phyloP scores from a whole-genome alignment of 139 green algal species.

The Eudorina sp. region DNA sequence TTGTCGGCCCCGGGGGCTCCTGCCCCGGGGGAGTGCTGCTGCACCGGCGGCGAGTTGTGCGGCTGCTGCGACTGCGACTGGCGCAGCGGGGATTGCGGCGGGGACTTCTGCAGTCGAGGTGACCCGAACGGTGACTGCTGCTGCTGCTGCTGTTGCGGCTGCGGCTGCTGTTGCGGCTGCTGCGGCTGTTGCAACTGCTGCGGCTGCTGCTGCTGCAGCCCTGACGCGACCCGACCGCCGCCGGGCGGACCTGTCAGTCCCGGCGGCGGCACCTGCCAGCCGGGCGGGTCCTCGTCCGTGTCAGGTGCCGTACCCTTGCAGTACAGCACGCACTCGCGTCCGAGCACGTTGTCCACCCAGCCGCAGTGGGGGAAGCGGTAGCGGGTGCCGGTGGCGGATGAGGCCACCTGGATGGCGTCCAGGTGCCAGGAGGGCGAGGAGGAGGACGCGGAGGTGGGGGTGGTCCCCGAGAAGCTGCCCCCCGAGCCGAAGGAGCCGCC shows the following conservation, averaged over 20 bases:
- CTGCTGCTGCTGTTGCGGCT: neutral
- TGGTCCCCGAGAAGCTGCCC: too few species aligned
- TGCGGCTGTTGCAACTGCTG: neutral
- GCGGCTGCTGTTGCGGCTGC: neutral
- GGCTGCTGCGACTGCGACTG: neutral
- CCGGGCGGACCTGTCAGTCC: too few species aligned
- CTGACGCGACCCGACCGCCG: neutral
- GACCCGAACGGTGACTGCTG: neutral
- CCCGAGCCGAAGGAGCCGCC: too few species aligned
- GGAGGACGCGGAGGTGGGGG: neutral
- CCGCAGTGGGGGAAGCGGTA: conserved; percentile 27
- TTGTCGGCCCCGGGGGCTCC: neutral
- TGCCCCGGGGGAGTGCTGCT: neutral
- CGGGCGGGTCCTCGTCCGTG: neutral
- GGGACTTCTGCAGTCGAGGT: neutral
- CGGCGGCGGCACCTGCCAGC: neutral
- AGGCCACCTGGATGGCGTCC: conserved; percentile 26
- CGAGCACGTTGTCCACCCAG: conserved; percentile 48
- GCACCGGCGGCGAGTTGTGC: neutral
- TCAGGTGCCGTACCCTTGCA: neutral
- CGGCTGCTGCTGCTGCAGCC: neutral
- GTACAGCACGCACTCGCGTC: neutral
- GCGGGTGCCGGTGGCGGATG: neutral
- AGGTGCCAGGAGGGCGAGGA: conserved; percentile 12
- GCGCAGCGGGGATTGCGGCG: neutral